A percentile compares a stretch with the other conserved stretches of the same genome.
phyloP scores from a whole-genome alignment of 1,284 basidiomycete species.

The Trichosporon sp. region DNA sequence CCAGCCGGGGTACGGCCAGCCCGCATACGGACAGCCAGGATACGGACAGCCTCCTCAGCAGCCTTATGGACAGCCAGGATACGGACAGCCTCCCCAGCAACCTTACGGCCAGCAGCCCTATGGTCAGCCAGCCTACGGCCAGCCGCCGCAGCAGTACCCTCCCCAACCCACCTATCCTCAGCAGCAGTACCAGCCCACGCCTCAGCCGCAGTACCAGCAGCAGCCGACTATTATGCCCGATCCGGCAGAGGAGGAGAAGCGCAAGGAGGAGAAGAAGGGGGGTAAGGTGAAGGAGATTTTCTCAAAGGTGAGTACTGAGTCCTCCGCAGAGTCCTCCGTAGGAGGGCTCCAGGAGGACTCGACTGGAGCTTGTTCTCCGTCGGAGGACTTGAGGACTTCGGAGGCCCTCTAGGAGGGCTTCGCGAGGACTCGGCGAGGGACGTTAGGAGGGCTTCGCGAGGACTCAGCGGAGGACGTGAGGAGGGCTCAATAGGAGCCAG shows the following conservation, averaged over 20 bases:
- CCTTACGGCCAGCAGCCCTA: neutral
- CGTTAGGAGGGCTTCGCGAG: too few relatives aligned
- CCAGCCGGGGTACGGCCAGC: neutral
- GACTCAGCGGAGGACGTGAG: too few relatives aligned
- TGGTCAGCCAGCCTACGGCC: neutral
- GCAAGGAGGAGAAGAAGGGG: neutral
- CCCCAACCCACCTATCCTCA: neutral
- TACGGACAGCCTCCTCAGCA: neutral
- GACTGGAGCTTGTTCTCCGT: too few relatives aligned
- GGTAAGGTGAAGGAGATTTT: slow-evolving; percentile 4
- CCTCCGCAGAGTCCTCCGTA: too few relatives aligned
- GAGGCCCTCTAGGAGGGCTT: too few relatives aligned
- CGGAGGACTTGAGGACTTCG: too few relatives aligned
- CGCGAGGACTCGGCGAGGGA: too few relatives aligned
- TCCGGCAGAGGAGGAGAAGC: neutral
- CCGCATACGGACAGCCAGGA: neutral
- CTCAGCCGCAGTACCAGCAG: slow-evolving; percentile 3
- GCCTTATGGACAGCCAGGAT: neutral
- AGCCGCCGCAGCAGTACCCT: neutral
- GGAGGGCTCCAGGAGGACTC: too few relatives aligned
- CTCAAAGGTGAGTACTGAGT: slow-evolving; percentile 2
- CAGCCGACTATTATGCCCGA: slow-evolving; percentile 3
- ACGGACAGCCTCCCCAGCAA: neutral
- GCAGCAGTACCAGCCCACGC: neutral
- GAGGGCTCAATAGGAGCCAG: too few relatives aligned